phyloP scores from a whole-genome alignment of 345 rosid genomes.

The Brassica napus region DNA sequence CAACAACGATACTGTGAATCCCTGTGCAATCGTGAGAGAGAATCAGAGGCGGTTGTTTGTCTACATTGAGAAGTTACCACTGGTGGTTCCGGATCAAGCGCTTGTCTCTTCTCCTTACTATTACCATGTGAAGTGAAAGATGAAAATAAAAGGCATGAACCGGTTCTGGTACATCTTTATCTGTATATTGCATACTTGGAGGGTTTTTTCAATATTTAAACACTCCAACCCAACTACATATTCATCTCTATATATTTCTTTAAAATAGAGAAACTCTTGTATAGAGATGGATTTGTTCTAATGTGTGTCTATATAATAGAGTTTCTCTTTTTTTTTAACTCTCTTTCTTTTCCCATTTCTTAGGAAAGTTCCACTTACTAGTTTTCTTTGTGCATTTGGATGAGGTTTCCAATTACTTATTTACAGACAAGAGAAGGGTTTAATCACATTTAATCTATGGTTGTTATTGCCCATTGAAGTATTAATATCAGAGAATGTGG shows the following conservation, averaged over 20 bases:
- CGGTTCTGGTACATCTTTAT: neutral
- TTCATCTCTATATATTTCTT: too few species aligned
- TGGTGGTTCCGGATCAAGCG: conserved; percentile 53
- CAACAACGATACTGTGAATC: conserved; percentile 46
- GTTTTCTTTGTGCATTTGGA: neutral
- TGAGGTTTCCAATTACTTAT: neutral
- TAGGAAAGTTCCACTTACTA: neutral
- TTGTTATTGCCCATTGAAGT: neutral
- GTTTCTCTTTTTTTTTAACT: too few species aligned
- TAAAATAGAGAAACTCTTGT: too few species aligned
- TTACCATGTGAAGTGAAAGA: conserved; percentile 43
- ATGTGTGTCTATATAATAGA: too few species aligned
- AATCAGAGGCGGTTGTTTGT: conserved; percentile 55
- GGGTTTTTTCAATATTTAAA: too few species aligned
- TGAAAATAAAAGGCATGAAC: too few species aligned
- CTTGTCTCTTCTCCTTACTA: conserved; percentile 46
- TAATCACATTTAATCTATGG: neutral
- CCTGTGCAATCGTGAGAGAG: conserved; percentile 48
- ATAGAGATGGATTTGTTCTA: too few species aligned
- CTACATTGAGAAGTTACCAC: conserved; percentile 71
- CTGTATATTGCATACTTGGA: neutral
- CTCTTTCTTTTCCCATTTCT: neutral
- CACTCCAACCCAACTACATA: too few species aligned
- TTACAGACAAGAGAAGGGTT: neutral
- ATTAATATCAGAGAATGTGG: neutral